Conservation (phyloP, 768 basidiomycete species). For the Termitomyces sp. region DNA sequence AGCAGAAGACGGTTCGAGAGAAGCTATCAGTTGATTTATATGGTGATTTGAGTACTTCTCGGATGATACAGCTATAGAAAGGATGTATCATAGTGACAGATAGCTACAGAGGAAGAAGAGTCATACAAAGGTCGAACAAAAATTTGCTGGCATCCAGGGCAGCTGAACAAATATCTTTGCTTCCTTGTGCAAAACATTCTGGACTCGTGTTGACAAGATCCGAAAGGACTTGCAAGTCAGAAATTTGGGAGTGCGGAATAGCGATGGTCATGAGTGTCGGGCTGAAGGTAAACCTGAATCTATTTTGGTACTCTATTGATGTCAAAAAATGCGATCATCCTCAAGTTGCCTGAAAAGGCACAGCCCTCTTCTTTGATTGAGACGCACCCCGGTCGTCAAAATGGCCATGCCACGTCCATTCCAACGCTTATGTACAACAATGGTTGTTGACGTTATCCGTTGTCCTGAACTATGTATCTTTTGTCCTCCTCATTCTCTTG, state of each 20-base stretch:
- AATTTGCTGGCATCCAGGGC: conserved; percentile 68
- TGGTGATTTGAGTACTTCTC: conserved; percentile 62
- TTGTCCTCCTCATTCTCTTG: not conserved
- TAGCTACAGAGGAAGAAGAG: not conserved
- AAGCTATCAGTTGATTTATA: conserved; percentile 59
- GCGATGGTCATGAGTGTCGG: not conserved
- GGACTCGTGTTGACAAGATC: conserved; percentile 47
- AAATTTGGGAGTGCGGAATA: conserved; percentile 6
- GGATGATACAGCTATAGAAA: conserved; percentile 50
- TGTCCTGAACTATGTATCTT: not conserved
- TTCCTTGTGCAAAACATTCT: conserved; percentile 52
- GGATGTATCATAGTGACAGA: conserved; percentile 5
- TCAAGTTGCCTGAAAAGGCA: not conserved
- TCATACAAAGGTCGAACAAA: conserved; percentile 70
- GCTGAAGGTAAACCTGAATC: not conserved
- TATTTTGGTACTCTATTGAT: conserved; percentile 1
- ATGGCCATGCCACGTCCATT: conserved; percentile 1
- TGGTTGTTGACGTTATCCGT: not conserved
- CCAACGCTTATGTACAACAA: conserved; percentile 7
- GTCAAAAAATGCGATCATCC: not conserved
- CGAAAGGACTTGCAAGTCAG: conserved; percentile 44
- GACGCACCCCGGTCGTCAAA: conserved; percentile 3
- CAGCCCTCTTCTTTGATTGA: not conserved
- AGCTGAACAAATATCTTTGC: conserved; percentile 43
- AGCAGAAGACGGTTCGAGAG: conserved; percentile 59